phyloP scores from a whole-genome alignment of 2,329 filamentous ascomycete species.

The Anthostomella pinea region DNA sequence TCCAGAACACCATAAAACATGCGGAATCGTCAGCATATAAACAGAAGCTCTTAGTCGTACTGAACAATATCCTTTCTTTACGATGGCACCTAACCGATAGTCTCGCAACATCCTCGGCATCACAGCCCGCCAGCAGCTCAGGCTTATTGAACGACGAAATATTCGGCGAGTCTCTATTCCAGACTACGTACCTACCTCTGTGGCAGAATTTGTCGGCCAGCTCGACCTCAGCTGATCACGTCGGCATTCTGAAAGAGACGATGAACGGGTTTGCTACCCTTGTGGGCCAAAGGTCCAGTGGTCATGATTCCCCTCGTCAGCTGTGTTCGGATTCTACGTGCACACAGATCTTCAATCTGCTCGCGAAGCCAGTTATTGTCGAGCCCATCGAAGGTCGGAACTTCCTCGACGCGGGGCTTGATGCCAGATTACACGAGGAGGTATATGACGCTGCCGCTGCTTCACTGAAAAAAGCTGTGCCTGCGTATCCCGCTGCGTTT shows the following conservation, averaged over 20 bases:
- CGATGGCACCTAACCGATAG: slow-evolving; percentile 22
- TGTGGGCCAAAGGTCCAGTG: slow-evolving; percentile 25
- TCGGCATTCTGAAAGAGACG: slow-evolving; percentile 23
- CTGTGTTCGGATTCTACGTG: slow-evolving; percentile 29
- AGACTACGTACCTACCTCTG: slow-evolving; percentile 24
- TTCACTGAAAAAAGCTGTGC: slow-evolving; percentile 26
- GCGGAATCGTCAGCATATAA: slow-evolving; percentile 49
- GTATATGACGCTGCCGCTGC: slow-evolving; percentile 25
- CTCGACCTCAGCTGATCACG: slow-evolving; percentile 17
- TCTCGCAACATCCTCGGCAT: slow-evolving; percentile 5
- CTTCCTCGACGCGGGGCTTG: slow-evolving; percentile 11
- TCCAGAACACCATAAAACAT: slow-evolving; percentile 50
- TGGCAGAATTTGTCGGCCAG: slow-evolving; percentile 22
- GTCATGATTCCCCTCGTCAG: slow-evolving; percentile 6
- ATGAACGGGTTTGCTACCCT: slow-evolving; percentile 29
- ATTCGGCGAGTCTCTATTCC: slow-evolving; percentile 31
- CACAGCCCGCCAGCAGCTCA: background rate
- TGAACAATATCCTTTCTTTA: slow-evolving; percentile 46
- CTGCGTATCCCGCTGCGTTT: slow-evolving; percentile 29
- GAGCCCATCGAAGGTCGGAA: slow-evolving; percentile 22
- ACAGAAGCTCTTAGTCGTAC: slow-evolving; percentile 49
- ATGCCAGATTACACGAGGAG: slow-evolving; percentile 14
- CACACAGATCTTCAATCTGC: slow-evolving; percentile 23
- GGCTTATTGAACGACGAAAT: slow-evolving; percentile 24
- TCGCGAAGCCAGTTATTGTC: slow-evolving; percentile 25